Evolutionary conservation across 305 asterid species (phyloP).

Genomic region (Lippia alba): DNA sequence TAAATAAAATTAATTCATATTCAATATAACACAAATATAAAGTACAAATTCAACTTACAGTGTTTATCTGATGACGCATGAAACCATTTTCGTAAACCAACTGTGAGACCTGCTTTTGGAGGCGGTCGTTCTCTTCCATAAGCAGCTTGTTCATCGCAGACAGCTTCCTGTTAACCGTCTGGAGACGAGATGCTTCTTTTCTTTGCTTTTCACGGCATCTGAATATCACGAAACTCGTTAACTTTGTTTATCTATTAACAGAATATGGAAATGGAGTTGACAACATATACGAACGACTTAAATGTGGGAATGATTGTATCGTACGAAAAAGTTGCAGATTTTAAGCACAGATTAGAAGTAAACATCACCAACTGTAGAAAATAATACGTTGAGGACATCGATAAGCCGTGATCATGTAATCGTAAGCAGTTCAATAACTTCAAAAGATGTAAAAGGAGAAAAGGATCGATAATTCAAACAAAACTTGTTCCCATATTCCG

Average conservation of each 20-base stretch:
- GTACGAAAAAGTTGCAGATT: too few species aligned
- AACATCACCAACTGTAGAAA: too few species aligned
- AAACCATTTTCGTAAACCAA: conserved; percentile 76
- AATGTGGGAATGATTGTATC: background rate
- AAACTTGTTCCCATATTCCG: background rate
- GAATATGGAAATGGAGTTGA: background rate
- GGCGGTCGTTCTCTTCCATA: conserved; percentile 87
- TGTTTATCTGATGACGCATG: conserved; percentile 62
- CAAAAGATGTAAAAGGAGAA: too few species aligned
- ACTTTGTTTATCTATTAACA: background rate
- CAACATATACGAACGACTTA: background rate
- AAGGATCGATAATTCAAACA: too few species aligned
- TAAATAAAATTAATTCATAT: background rate
- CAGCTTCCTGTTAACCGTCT: conserved; percentile 79
- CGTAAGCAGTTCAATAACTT: too few species aligned
- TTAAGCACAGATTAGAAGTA: too few species aligned
- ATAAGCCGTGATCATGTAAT: too few species aligned
- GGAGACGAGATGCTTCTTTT: conserved; percentile 79
- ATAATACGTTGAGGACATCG: too few species aligned
- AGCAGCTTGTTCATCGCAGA: conserved; percentile 82
- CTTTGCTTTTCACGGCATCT: conserved; percentile 88
- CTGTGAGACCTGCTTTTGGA: conserved; percentile 84
- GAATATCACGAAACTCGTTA: background rate
- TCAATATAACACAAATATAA: background rate
- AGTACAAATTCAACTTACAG: conserved; percentile 48